Conservation (phyloP, 139 green algal genomes). For the Diplosphaera chodatii region DNA sequence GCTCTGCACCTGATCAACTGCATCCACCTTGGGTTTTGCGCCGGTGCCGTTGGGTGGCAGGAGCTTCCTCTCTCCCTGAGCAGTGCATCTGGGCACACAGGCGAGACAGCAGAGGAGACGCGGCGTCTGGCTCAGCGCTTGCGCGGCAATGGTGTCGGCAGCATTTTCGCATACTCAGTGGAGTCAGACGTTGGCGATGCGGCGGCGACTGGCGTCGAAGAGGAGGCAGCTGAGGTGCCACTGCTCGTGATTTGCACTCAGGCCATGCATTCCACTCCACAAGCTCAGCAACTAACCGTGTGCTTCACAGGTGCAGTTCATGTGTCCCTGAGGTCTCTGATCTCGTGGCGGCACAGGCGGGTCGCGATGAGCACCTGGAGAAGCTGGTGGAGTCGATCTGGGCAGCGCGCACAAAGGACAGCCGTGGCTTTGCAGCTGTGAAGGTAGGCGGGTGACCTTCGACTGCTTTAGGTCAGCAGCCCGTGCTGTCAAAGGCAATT, state of each 20-base stretch:
- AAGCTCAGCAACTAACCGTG: no score
- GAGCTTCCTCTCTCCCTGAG: no score
- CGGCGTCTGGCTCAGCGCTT: slow-evolving; percentile 30
- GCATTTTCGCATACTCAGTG: slow-evolving; percentile 36
- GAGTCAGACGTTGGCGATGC: neutral
- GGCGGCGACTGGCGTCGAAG: neutral
- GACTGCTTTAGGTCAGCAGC: no score
- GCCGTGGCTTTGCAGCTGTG: neutral
- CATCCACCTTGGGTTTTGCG: no score
- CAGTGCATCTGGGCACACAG: slow-evolving; percentile 6
- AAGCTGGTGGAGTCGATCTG: neutral
- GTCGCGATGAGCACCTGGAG: neutral
- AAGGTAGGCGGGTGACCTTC: no score
- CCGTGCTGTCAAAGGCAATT: no score
- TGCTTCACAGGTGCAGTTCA: no score
- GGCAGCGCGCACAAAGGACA: neutral
- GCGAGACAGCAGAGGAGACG: slow-evolving; percentile 43
- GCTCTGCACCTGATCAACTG: neutral
- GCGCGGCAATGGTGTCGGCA: slow-evolving; percentile 17
- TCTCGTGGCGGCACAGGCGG: neutral
- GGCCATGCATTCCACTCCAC: no score
- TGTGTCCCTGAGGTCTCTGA: no score
- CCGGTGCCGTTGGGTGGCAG: no score
- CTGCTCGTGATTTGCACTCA: no score
- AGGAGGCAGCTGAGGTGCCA: no score